These are phyloP conservation scores for Tulasnella sp. DNA, from an alignment of 768 basidiomycete species.

Conservation along the genomic window DNA sequence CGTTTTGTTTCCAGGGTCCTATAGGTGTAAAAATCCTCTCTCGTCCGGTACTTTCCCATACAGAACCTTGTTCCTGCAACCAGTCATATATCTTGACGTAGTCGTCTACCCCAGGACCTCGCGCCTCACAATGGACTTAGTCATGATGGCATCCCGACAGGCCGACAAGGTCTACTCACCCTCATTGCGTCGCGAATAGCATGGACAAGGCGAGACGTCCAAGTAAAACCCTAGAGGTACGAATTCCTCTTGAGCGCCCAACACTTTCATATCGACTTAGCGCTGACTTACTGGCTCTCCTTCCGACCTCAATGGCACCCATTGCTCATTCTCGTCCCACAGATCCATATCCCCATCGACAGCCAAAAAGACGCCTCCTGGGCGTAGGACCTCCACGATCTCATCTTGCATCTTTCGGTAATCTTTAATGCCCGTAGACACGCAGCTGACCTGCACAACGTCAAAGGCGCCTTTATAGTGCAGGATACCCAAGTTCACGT, in stretches of 20 bases:
- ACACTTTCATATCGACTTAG: not conserved
- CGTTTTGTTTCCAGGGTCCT: constrained; percentile 26
- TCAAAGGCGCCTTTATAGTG: constrained; percentile 24
- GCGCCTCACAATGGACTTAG: not conserved
- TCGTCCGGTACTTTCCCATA: not conserved
- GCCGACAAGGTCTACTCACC: not conserved
- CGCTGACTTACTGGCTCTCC: not conserved
- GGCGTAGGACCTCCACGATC: constrained; percentile 9
- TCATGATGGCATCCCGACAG: not conserved
- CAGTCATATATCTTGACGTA: not conserved
- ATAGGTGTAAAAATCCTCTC: constrained; percentile 11
- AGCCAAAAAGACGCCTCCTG: constrained; percentile 26
- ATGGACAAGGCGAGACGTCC: not conserved
- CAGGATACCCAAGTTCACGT: constrained; percentile 25
- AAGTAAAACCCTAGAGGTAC: not conserved
- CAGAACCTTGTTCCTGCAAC: constrained; percentile 4
- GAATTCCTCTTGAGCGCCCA: not conserved
- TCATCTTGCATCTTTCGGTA: constrained; percentile 20
- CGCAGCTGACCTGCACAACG: constrained; percentile 24
- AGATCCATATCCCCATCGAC: constrained; percentile 18
- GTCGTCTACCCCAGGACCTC: not conserved
- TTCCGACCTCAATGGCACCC: not conserved
- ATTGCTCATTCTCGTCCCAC: constrained; percentile 18
- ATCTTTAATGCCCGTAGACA: not conserved
- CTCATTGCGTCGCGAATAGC: constrained; percentile 3